These are phyloP conservation scores for Cryptococcus neoformans DNA, from an alignment of 1,284 basidiomycete genomes.

Conservation along the genomic window DNA sequence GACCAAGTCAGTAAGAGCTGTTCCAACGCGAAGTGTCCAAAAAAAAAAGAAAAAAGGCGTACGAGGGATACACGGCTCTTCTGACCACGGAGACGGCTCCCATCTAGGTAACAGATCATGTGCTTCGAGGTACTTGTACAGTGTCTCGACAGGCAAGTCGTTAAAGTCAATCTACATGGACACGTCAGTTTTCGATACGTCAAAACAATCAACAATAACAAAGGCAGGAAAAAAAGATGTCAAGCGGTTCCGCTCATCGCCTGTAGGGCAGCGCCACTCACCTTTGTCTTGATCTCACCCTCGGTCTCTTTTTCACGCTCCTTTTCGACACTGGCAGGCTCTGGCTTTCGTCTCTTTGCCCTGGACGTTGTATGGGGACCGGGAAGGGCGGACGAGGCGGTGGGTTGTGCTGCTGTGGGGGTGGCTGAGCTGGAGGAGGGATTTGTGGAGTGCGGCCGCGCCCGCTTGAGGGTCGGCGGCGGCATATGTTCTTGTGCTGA, in stretches of 20 bases:
- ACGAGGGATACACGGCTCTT: constrained; percentile 43
- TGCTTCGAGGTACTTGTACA: constrained; percentile 41
- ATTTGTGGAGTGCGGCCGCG: constrained; percentile 9
- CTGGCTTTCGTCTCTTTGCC: constrained; percentile 38
- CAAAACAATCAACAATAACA: not conserved
- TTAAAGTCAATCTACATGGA: constrained; percentile 41
- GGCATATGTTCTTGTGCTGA: constrained; percentile 23
- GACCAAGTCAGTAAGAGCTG: no score
- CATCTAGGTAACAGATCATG: constrained; percentile 44
- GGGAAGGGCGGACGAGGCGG: not conserved
- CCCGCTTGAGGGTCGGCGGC: constrained; percentile 20
- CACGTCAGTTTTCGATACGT: not conserved
- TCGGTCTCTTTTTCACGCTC: constrained; percentile 33
- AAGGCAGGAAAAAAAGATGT: not conserved
- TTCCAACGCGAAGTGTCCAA: no score
- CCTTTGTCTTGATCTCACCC: constrained; percentile 41
- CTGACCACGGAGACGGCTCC: constrained; percentile 45
- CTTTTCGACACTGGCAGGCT: constrained; percentile 15
- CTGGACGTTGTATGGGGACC: constrained; percentile 10
- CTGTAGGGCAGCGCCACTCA: constrained; percentile 12
- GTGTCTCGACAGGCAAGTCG: constrained; percentile 37
- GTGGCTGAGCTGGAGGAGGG: constrained; percentile 8
- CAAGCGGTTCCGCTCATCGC: no score
- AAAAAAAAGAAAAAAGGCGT: constrained; percentile 11
- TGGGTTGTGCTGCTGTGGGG: not conserved